Percentiles rank a stretch among this genome's conserved stretches.
Evolutionary conservation across 2,329 filamentous ascomycete species (phyloP).

Genomic region (Dactylellina parvicollis): DNA sequence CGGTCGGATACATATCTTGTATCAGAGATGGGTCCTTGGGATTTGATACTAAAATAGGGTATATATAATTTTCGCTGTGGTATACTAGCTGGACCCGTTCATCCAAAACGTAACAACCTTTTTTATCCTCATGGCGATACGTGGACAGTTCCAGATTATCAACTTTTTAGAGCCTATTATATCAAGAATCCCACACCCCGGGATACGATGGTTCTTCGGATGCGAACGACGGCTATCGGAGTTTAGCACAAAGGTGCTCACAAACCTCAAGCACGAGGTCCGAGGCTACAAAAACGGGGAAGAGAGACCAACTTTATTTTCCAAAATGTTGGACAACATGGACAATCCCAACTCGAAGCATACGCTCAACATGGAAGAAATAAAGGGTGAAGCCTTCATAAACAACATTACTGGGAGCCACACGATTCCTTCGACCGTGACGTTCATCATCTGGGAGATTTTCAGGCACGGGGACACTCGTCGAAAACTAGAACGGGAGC

Average conservation of each 20-base stretch:
- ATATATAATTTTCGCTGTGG: too few species aligned
- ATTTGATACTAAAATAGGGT: neutral
- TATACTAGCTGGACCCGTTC: neutral
- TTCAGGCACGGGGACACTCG: neutral
- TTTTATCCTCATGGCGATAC: neutral
- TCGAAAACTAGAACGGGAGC: conserved; percentile 3
- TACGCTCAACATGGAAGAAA: neutral
- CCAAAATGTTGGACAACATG: conserved; percentile 1
- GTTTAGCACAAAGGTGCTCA: conserved; percentile 5
- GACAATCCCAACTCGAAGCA: conserved; percentile 24
- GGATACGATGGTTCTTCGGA: conserved; percentile 13
- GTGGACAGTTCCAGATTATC: neutral
- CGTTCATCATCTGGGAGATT: conserved; percentile 9
- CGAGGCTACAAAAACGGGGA: conserved; percentile 8
- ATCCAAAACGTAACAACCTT: conserved; percentile 3
- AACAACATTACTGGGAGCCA: conserved; percentile 5
- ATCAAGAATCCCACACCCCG: conserved; percentile 6
- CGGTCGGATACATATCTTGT: too few species aligned
- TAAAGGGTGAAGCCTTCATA: neutral
- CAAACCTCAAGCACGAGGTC: neutral
- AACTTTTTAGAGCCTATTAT: neutral
- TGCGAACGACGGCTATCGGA: neutral
- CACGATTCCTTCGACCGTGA: neutral
- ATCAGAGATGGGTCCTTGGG: too few species aligned
- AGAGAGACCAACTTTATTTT: conserved; percentile 15